Evolutionary conservation across 805 yeast species (phyloP), one percentile per base, ranked within the genome.

Genomic region (Candida oleophila): DNA sequence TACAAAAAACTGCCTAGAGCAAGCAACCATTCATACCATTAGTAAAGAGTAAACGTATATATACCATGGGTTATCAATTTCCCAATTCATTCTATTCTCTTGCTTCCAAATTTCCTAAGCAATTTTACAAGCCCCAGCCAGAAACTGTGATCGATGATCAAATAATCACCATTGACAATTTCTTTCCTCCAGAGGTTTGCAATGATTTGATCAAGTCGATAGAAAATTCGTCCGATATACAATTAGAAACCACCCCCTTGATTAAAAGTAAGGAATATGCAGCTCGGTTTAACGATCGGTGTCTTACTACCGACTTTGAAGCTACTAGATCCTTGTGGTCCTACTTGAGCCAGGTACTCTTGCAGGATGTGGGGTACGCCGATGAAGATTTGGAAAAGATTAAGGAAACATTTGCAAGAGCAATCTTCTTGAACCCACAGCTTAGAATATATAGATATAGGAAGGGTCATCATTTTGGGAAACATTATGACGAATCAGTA

Each of bases 401-500:
- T 2, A 46, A 53, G 14, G 46, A 45, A 0, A 68, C 60, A 9
- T 77, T 80, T 53, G 19, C 43, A 0, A 43, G 44, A 9, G 81
- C 81, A 0, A 58, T 59, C 22, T 82, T 83, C 0, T 66, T 82
- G 39, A 81, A 81, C 48, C 79, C 83, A 1, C 80, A 81, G 45
- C 56, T 82, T 12, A 56, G 88, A 34, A 60, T 81, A 3, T 82
- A 82, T 56, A 54, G 86, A 41, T 82, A 82, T 55, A 54, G 57
- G 2, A 66, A 69, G 49, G 85, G 85, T 0, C 86, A 82, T 49
- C 79, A 73, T 55, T 82, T 82, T 53, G 82, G 78, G 3, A 68
- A 74, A 49, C 87, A 82, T 55, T 81, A 80, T 53, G 88, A 82
- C 53, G 87, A 82, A 42, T 67, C 79, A 5, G 83, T 79, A 3